Evolutionary conservation across 2,329 filamentous ascomycete genomes (phyloP), one percentile per base, ranked within the genome.

Genomic region (Lojkania enalia): DNA sequence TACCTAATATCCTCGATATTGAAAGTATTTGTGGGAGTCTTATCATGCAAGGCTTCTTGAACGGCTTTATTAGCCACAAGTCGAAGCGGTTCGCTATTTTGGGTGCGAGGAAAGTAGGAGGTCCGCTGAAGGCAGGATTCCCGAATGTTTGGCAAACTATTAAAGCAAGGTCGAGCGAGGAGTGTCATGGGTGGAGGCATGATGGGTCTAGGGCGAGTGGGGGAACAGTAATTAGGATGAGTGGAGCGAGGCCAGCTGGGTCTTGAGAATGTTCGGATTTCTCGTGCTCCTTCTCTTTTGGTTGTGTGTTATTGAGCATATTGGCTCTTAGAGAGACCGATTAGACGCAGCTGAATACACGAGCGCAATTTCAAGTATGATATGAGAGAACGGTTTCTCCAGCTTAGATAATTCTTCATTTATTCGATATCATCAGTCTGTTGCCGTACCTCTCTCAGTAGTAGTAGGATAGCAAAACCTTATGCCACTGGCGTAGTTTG

Each of bases 1-100:
- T 71, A 50, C 74, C 84, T 23, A 77, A 81, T 29, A 70, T 80
- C 25, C 72, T 80, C 12, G 85, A 89, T 55, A 76, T 95, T n/a
- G 90, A 96, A 70, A 83, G 83, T 33, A 83, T 88, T 37, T 78
- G 95, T 11, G 82, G 87, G 0, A 85, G 85, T 9, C 78, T 96
- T 11, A 81, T 95, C 15, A 83, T 87, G 38, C 88, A 95, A 68
- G 88, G 87, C 0, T 74, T 96, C 18, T 77, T 96, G 64, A 84
- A 86, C 55, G 92, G 91, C 1, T 96, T 91, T 61, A 80, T 96
- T 20, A 88, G 87, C 13, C 89, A 95, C 60, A 80, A 80, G 19
- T 83, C 85, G 61, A 80, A 80, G 32, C 84, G 87, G 37, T 90
- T 96, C 61, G 90, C 90, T 11, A 88, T 96, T 32, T 83, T 87